Percentiles rank a stretch among this genome's conserved stretches.
Conservation (phyloP, 2,329 filamentous ascomycete genomes). For the Capronia coronata region DNA sequence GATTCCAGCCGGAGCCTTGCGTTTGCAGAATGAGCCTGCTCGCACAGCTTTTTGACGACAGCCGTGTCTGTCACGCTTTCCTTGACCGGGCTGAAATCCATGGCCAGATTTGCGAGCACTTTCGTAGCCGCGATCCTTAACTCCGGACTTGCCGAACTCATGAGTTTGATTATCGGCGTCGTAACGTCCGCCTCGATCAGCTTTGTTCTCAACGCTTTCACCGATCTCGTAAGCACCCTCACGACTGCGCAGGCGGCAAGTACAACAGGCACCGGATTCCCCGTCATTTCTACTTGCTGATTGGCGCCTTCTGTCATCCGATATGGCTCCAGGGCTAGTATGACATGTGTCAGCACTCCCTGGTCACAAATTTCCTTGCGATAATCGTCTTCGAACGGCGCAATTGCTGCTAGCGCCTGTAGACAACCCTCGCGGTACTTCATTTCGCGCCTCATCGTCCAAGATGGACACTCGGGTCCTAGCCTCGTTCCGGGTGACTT, state of each 20-base stretch:
- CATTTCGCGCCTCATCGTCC: constrained; percentile 61
- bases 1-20: constrained; percentile 76
- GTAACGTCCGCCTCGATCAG: constrained; percentile 80
- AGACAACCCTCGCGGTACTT: constrained; percentile 69
- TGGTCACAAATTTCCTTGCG: constrained; percentile 75
- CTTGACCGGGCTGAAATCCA: constrained; percentile 87
- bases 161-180: constrained; percentile 66
- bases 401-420: constrained; percentile 72
- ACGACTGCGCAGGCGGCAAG: constrained; percentile 79
- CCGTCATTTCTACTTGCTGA: constrained; percentile 38
- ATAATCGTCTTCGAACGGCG: constrained; percentile 74
- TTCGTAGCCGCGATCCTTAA: constrained; percentile 82
- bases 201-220: constrained; percentile 75
- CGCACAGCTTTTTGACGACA: constrained; percentile 69
- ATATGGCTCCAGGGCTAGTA: constrained; percentile 68
- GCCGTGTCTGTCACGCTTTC: constrained; percentile 69
- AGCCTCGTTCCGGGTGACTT: constrained; percentile 3
- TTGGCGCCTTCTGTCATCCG: constrained; percentile 19
- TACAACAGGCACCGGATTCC: constrained; percentile 72
- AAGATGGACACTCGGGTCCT: constrained; percentile 50
- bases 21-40: constrained; percentile 75
- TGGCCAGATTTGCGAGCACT: constrained; percentile 74
- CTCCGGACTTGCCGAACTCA: constrained; percentile 67
- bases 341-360: constrained; percentile 72
- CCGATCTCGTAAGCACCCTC: constrained; percentile 74